Conservation (phyloP, 345 rosid species). For the Chamaenerion angustifolium region DNA sequence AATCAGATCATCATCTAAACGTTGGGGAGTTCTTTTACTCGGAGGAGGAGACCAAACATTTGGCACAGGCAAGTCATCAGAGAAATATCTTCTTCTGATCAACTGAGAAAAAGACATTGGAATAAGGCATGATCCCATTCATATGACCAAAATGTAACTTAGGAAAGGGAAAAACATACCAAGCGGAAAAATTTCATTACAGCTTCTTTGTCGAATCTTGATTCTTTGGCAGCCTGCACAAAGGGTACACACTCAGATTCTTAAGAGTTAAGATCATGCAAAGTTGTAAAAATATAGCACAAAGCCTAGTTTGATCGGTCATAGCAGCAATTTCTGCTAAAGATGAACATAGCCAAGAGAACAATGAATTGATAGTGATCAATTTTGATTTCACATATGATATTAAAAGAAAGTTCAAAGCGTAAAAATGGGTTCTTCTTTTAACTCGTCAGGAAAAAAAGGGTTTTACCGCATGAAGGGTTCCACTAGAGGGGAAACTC, state of each 20-base stretch:
- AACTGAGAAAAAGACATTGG: conserved; percentile 29
- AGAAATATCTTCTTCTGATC: conserved; percentile 86
- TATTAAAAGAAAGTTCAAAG: no score
- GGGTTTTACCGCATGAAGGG: conserved; percentile 63
- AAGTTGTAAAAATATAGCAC: background rate
- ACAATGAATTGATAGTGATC: no score
- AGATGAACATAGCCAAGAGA: no score
- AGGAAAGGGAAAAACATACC: conserved; percentile 28
- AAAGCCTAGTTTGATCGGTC: no score
- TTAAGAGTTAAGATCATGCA: background rate
- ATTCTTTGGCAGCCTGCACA: conserved; percentile 85
- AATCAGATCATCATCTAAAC: conserved; percentile 38
- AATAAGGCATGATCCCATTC: no score
- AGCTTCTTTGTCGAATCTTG: conserved; percentile 94
- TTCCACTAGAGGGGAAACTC: conserved; percentile 83
- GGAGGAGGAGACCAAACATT: conserved; percentile 49
- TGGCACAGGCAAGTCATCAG: conserved; percentile 62
- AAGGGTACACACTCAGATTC: background rate
- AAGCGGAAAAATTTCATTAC: conserved; percentile 60
- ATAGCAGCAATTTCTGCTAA: no score
- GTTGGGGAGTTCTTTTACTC: conserved; percentile 38
- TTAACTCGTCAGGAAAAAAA: background rate
- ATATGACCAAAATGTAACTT: no score
- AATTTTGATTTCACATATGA: no score
- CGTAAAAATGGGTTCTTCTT: background rate